phyloP scores from a whole-genome alignment of 306 rosid genomes.

The Biancaea sappan region DNA sequence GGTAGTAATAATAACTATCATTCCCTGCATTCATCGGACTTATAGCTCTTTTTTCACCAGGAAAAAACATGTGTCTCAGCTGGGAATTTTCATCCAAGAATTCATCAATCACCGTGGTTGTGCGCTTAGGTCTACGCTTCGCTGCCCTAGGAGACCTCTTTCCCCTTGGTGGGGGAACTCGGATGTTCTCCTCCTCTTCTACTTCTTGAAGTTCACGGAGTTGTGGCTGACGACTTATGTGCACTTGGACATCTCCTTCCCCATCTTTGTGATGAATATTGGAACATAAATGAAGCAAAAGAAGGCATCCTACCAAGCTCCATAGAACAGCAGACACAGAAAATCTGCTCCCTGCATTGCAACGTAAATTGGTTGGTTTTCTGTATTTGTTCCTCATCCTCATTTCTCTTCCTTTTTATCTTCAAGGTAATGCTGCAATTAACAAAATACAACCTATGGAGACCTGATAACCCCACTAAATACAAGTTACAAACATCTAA shows the following conservation, averaged over 20 bases:
- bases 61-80: slow-evolving; percentile 72
- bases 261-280: slow-evolving; percentile 44
- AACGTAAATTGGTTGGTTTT: slow-evolving; percentile 74
- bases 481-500: slow-evolving; percentile 40
- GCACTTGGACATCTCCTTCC: slow-evolving; percentile 44
- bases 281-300: slow-evolving; percentile 62
- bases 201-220: slow-evolving; percentile 71
- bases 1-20: slow-evolving; percentile 67
- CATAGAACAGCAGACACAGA: slow-evolving; percentile 55
- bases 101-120: slow-evolving; percentile 72
- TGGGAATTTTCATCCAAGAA: slow-evolving; percentile 86
- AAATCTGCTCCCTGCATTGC: slow-evolving; percentile 86
- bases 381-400: slow-evolving; percentile 78
- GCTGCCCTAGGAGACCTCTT: slow-evolving; percentile 81
- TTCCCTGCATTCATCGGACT: slow-evolving; percentile 59
- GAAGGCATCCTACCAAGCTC: slow-evolving; percentile 76
- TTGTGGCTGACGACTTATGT: slow-evolving; percentile 46
- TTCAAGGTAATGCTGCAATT: slow-evolving; percentile 66
- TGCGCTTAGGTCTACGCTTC: slow-evolving; percentile 63
- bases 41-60: slow-evolving; percentile 53
- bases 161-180: slow-evolving; percentile 67
- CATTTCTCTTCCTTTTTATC: slow-evolving; percentile 64
- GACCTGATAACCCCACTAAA: slow-evolving; percentile 48
- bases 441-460: slow-evolving; percentile 66
- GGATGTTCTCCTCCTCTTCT: slow-evolving; percentile 71